Evolutionary conservation across 2,329 filamentous ascomycete genomes (phyloP).

Genomic region (Simplicillium aogashimaense): DNA sequence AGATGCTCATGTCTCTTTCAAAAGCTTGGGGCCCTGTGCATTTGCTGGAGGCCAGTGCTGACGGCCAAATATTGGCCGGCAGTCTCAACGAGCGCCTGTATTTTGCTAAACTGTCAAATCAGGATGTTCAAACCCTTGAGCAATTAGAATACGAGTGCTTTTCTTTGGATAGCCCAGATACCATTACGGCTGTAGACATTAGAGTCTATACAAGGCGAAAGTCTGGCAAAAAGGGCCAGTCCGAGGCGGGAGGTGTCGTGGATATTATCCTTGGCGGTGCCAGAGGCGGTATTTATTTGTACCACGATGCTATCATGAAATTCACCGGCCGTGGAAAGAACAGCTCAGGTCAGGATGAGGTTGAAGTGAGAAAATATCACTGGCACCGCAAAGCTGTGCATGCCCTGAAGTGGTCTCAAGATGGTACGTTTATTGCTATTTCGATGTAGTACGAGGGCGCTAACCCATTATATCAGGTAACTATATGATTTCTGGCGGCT

Average conservation of each 20-base stretch:
- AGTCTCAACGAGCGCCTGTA: constrained; percentile 27
- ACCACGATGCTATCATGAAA: constrained; percentile 60
- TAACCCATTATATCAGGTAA: constrained; percentile 50
- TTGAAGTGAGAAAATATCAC: constrained; percentile 61
- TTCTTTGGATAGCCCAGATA: constrained; percentile 49
- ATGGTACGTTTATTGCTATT: constrained; percentile 47
- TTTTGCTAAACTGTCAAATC: constrained; percentile 17
- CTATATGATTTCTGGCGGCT: constrained; percentile 87
- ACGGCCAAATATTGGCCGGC: constrained; percentile 46
- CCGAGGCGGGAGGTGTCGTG: constrained; percentile 31
- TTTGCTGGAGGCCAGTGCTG: constrained; percentile 36
- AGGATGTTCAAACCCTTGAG: constrained; percentile 12
- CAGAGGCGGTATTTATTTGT: constrained; percentile 70
- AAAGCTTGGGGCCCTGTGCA: constrained; percentile 24
- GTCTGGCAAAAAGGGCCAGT: constrained; percentile 12
- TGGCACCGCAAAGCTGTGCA: constrained; percentile 86
- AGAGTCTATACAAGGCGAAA: constrained; percentile 25
- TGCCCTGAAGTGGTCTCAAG: constrained; percentile 80
- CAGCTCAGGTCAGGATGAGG: constrained; percentile 32
- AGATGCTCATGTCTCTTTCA: constrained; percentile 24
- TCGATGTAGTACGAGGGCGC: constrained; percentile 8
- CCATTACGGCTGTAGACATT: constrained; percentile 58
- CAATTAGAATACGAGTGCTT: constrained; percentile 42
- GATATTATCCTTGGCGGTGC: constrained; percentile 71
- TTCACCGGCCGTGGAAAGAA: constrained; percentile 34